A percentile compares a stretch with the other conserved stretches of the same genome.
These are phyloP conservation scores for Aspergillaceae sp. DNA, from an alignment of 2,329 filamentous ascomycete species.

Conservation along the genomic window DNA sequence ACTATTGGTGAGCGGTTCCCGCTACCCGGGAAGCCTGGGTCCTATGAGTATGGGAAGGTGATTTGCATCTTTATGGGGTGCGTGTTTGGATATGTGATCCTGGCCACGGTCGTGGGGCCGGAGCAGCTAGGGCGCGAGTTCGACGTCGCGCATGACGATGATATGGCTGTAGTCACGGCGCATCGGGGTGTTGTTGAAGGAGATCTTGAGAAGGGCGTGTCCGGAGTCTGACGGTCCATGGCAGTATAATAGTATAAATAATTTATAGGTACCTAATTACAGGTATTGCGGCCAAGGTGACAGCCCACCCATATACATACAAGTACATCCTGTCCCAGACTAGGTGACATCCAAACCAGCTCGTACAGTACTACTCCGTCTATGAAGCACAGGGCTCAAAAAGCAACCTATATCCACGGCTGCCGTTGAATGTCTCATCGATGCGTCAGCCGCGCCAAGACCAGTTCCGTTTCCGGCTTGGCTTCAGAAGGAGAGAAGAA, in stretches of 20 bases:
- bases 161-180: conserved; percentile 38
- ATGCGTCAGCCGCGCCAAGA: neutral
- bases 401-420: neutral
- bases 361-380: neutral
- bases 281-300: too few relatives aligned
- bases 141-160: conserved; percentile 40
- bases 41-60: conserved; percentile 71
- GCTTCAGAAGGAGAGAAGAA: neutral
- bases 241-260: neutral
- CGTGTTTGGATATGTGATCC: conserved; percentile 57
- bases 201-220: conserved; percentile 28
- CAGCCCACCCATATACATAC: too few relatives aligned
- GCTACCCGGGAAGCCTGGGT: conserved; percentile 45
- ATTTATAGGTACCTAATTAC: neutral
- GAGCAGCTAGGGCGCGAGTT: conserved; percentile 41
- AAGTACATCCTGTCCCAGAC: neutral
- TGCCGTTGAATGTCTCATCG: neutral
- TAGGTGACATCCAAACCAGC: neutral
- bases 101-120: conserved; percentile 41
- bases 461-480: neutral
- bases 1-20: conserved; percentile 68
- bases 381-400: too few relatives aligned
- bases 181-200: conserved; percentile 18
- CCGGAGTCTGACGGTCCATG: neutral
- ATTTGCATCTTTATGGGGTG: conserved; percentile 89